Conservation (phyloP, 139 green algal genomes). For the Zygnema circumcarinatum region DNA sequence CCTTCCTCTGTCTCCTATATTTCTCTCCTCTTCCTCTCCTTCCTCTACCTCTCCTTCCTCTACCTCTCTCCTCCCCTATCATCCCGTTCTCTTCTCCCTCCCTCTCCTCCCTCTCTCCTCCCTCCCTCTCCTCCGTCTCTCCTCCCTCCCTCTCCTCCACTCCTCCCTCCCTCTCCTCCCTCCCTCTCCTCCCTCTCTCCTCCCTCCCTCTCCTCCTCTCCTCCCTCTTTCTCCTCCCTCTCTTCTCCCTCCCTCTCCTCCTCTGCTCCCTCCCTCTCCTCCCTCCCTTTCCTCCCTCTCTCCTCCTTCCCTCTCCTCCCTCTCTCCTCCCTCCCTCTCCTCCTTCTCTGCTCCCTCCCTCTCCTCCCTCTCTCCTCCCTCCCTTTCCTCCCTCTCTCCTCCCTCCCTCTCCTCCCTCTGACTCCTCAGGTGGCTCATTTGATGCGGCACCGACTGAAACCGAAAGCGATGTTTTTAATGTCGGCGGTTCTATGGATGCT, state of each 20-base stretch:
- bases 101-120: not conserved
- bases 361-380: not conserved
- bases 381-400: not conserved
- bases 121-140: not conserved
- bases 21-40: not conserved
- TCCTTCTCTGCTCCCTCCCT: not conserved
- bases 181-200: not conserved
- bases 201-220: not conserved
- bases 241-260: not conserved
- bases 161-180: not conserved
- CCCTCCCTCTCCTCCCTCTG: not conserved
- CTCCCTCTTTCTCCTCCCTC: not conserved
- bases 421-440: not conserved
- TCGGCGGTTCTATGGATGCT: conserved; percentile 10
- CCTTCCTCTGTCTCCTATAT: not conserved
- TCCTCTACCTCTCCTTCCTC: not conserved
- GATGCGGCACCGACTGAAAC: conserved; percentile 22
- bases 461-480: not conserved
- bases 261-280: not conserved
- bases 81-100: not conserved
- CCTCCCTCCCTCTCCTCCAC: not conserved
- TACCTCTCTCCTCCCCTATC: not conserved
- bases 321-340: not conserved
- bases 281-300: not conserved
- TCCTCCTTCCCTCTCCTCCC: not conserved